Evolutionary conservation across 2,329 filamentous ascomycete genomes (phyloP).

Genomic region (Simplicillium aogashimaense): DNA sequence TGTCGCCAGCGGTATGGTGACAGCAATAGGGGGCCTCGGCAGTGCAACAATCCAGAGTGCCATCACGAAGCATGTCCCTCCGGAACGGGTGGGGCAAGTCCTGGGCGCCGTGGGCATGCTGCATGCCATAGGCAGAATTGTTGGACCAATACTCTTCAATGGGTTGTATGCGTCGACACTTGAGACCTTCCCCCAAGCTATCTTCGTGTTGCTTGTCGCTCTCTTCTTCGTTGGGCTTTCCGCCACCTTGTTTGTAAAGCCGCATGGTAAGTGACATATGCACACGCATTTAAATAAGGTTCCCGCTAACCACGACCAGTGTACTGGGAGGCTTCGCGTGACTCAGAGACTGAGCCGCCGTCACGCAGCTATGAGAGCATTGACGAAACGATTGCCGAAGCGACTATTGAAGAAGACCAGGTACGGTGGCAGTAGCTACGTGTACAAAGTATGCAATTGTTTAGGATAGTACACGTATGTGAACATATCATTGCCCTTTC

Average conservation of each 20-base stretch:
- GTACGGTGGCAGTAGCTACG: conserved; percentile 8
- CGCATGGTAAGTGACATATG: conserved; percentile 54
- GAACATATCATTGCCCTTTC: too few species aligned
- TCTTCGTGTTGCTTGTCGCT: conserved; percentile 64
- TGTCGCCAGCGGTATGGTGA: conserved; percentile 59
- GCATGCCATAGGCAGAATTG: conserved; percentile 69
- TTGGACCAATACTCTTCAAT: conserved; percentile 77
- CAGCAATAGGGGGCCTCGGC: conserved; percentile 73
- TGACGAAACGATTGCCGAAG: not conserved
- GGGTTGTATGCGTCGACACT: conserved; percentile 79
- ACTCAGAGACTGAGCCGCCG: conserved; percentile 15
- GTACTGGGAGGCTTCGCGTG: conserved; percentile 18
- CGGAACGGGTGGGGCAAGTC: conserved; percentile 73
- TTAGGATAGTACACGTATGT: too few species aligned
- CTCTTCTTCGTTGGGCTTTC: conserved; percentile 59
- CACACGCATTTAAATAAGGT: not conserved
- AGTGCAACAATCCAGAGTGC: conserved; percentile 76
- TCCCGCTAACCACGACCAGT: conserved; percentile 16
- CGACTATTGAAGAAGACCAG: conserved; percentile 14
- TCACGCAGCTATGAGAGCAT: not conserved
- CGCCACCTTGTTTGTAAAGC: conserved; percentile 60
- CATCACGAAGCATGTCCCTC: conserved; percentile 83
- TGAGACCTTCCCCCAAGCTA: conserved; percentile 64
- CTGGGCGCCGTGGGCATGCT: conserved; percentile 80
- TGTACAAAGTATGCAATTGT: too few species aligned